Base-by-base conservation (phyloP, 345 rosid species). In the Heritiera fomes region DNA sequence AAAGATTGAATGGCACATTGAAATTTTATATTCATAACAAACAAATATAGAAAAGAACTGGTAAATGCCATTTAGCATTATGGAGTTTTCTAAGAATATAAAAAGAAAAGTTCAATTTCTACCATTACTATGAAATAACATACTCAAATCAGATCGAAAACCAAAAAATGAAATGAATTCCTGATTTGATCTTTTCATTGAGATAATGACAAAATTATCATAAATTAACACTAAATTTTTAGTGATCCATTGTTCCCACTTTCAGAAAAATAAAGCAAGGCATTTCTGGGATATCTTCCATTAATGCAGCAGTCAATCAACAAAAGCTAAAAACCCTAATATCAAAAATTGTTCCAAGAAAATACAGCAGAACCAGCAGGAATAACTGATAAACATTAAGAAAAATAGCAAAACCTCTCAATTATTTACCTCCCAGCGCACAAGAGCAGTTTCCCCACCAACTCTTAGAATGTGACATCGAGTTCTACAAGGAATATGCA, bases 341-440 rank as follows among this genome's bases (percentile, higher is more conserved):
- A 20, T 23, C 28, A 23, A 23, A 20, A 61, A 59, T 43, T 65
- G 59, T 72, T 60, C 68, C 32, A 56, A 68, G 49, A 56, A 66
- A 78, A 52, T n/a, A 32, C 52, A 79, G 10, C 20, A 74, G 56
- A 55, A 58, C n/a, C 56, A 62, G 66, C 30, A 47, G n/a, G 61
- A 43, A 73, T 30, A 68, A 66, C 34, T 64, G 68, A 23, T 56
- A 77, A 77, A 81, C 20, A 66, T 68, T 71, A 9, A 43, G 63
- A 34, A 40, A 12, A 43, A 53, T 7, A 52, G 52, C 6, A 53
- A 67, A 34, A 52, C 1, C 14, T 55, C n/a, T 66, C 52, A 52
- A 20, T 40, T 49, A 45, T 77, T 84, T 90, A 93, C 99, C 94
- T 96, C 99, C 99, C 99, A 95, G 40, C 97, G 97, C 70, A 95